These are phyloP conservation scores for Calonectria crousiana DNA, from an alignment of 2,329 filamentous ascomycete species.

Conservation along the genomic window DNA sequence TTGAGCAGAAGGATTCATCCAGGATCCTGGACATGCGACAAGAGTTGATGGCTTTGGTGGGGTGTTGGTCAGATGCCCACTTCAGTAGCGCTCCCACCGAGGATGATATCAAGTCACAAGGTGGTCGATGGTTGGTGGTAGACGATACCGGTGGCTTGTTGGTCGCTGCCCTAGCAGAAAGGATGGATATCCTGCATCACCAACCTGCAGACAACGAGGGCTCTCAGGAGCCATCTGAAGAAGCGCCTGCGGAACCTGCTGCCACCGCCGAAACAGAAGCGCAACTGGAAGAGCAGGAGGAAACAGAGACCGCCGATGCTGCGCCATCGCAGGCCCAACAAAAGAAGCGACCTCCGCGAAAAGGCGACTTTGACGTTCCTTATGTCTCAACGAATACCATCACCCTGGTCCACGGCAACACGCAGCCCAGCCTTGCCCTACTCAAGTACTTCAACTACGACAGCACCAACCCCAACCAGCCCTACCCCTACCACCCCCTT, in stretches of 20 bases:
- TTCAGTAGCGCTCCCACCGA: constrained; percentile 57
- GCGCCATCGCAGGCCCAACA: constrained; percentile 33
- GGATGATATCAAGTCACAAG: constrained; percentile 43
- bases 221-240: constrained; percentile 15
- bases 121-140: constrained; percentile 79
- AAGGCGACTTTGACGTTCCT: constrained; percentile 70
- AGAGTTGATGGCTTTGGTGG: constrained; percentile 83
- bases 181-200: constrained; percentile 83
- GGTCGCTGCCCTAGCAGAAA: constrained; percentile 86
- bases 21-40: constrained; percentile 89
- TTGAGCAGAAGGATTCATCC: constrained; percentile 82
- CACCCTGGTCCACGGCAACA: constrained; percentile 84
- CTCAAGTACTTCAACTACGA: constrained; percentile 94
- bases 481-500: constrained; percentile 78
- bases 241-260: neutral
- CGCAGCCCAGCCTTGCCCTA: constrained; percentile 88
- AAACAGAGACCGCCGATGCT: constrained; percentile 20
- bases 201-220: constrained; percentile 45
- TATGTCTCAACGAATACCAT: constrained; percentile 80
- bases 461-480: constrained; percentile 70
- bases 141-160: constrained; percentile 90
- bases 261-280: constrained; percentile 5
- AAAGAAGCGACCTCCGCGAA: constrained; percentile 44
- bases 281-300: constrained; percentile 22
- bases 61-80: constrained; percentile 92